Evolutionary conservation across 345 rosid genomes (phyloP).

Genomic region (Nephelium lappaceum): DNA sequence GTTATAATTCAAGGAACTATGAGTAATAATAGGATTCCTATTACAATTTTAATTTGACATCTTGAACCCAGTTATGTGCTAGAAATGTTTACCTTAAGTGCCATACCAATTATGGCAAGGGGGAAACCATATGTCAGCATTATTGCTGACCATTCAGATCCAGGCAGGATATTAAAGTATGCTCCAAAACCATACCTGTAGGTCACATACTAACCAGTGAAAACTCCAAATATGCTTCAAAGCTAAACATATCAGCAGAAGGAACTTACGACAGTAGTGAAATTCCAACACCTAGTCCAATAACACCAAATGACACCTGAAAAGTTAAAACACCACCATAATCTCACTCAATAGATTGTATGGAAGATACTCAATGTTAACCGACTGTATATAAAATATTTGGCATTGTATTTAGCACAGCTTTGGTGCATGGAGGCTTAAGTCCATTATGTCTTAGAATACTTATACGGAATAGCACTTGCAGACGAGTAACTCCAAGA

Average conservation of each 20-base stretch:
- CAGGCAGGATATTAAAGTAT: constrained; percentile 88
- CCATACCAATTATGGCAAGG: constrained; percentile 97
- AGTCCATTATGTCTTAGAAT: not conserved
- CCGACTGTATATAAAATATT: not conserved
- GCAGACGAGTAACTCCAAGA: not conserved
- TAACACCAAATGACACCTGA: constrained; percentile 92
- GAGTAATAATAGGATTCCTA: not conserved
- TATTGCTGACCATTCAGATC: constrained; percentile 96
- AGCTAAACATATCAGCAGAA: not conserved
- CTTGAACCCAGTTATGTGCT: constrained; percentile 7
- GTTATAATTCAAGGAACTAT: not conserved
- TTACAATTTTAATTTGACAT: constrained; percentile 7
- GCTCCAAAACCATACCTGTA: constrained; percentile 95
- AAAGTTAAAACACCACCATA: constrained; percentile 7
- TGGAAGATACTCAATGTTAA: not conserved
- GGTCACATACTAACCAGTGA: constrained; percentile 12
- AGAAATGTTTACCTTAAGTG: constrained; percentile 73
- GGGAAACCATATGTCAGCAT: constrained; percentile 98
- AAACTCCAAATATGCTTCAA: constrained; percentile 11
- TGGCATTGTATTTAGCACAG: not conserved
- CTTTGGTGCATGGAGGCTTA: not conserved
- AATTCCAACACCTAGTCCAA: constrained; percentile 79
- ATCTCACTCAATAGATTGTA: not conserved
- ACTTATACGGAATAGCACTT: not conserved
- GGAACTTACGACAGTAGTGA: constrained; percentile 80